Conservation (phyloP, 495 filamentous ascomycete genomes). For the Aspergillus wentii region DNA sequence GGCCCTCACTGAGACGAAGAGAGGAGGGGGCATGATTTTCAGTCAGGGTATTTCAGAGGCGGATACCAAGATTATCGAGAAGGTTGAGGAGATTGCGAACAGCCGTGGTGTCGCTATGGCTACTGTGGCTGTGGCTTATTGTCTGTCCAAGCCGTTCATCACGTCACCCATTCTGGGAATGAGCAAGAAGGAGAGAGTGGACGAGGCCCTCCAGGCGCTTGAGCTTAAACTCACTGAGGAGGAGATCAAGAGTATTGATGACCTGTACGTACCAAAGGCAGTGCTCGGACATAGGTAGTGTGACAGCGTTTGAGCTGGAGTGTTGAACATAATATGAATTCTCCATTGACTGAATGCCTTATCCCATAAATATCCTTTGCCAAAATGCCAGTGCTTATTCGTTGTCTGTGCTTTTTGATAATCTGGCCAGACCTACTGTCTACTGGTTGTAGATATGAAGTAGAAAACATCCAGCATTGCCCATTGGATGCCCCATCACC, state of each 20-base stretch:
- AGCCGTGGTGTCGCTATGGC: conserved; percentile 54
- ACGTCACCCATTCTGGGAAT: conserved; percentile 61
- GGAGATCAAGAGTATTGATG: conserved; percentile 57
- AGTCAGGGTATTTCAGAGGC: conserved; percentile 16
- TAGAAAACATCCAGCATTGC: too few species aligned
- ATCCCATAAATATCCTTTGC: too few species aligned
- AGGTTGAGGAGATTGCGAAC: conserved; percentile 57
- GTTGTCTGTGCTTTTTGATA: too few species aligned
- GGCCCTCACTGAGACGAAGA: conserved; percentile 9
- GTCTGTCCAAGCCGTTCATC: conserved; percentile 42
- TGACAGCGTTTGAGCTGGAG: too few species aligned
- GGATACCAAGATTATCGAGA: conserved; percentile 46
- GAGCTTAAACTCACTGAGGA: conserved; percentile 47
- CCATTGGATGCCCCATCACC: too few species aligned
- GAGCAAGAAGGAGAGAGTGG: conserved; percentile 51
- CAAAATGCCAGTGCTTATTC: too few species aligned
- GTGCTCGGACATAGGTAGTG: conserved; percentile 13
- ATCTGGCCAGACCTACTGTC: too few species aligned
- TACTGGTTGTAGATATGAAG: too few species aligned
- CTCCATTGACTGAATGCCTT: too few species aligned
- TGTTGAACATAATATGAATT: too few species aligned
- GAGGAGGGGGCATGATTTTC: conserved; percentile 11
- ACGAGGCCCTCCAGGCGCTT: conserved; percentile 48
- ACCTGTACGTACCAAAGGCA: conserved; percentile 51
- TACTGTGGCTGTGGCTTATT: conserved; percentile 61